Evolutionary conservation across 2,329 filamentous ascomycete genomes (phyloP).

Genomic region (Aspergillus glaucus): DNA sequence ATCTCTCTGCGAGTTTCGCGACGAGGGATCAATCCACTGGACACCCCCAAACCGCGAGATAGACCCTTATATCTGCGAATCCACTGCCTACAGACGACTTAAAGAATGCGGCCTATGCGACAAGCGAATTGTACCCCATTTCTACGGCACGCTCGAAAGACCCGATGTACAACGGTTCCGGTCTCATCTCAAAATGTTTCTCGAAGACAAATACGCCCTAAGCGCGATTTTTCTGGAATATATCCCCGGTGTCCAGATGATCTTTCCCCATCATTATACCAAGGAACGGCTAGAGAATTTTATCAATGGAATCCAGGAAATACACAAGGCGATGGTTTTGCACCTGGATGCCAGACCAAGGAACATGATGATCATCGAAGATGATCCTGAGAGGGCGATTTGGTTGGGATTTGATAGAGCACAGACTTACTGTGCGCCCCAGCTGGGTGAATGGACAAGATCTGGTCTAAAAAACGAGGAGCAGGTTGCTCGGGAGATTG

Average conservation of each 20-base stretch:
- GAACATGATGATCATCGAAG: slow-evolving; percentile 12
- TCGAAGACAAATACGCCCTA: slow-evolving; percentile 1
- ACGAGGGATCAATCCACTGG: no score
- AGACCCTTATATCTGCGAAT: neutral
- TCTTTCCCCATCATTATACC: slow-evolving; percentile 5
- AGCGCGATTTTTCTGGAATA: slow-evolving; percentile 14
- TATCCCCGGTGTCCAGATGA: slow-evolving; percentile 8
- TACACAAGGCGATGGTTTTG: slow-evolving; percentile 7
- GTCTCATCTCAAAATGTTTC: no score
- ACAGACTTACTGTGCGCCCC: no score
- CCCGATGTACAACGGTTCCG: no score
- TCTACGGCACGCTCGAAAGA: no score
- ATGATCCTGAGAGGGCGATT: slow-evolving; percentile 9
- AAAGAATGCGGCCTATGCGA: neutral
- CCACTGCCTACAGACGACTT: slow-evolving; percentile 4
- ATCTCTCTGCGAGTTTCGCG: no score
- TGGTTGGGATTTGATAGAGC: slow-evolving; percentile 1
- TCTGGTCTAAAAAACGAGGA: no score
- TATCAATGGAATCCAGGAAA: slow-evolving; percentile 7
- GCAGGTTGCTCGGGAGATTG: no score
- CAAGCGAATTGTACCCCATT: no score
- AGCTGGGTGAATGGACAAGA: no score
- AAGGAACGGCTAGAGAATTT: slow-evolving; percentile 4
- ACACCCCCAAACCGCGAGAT: neutral
- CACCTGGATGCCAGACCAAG: slow-evolving; percentile 8